Evolutionary conservation across 2,329 filamentous ascomycete species (phyloP).

Genomic region (Neobulgaria alba): DNA sequence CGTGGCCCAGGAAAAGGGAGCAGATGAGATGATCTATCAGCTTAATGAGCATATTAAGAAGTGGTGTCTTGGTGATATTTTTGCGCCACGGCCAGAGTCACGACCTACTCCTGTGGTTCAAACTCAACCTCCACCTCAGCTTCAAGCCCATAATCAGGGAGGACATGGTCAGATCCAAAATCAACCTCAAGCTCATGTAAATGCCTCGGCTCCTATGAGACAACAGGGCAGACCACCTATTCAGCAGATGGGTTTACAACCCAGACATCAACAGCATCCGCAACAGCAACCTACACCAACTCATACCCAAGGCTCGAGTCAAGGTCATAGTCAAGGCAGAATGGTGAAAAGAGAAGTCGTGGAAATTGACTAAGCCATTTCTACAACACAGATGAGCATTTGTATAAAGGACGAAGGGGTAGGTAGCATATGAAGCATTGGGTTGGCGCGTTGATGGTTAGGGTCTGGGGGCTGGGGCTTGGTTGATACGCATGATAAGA

Average conservation of each 20-base stretch:
- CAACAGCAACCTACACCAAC: slow-evolving; percentile 17
- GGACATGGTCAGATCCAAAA: too few species aligned
- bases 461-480: too few species aligned
- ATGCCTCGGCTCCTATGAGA: too few species aligned
- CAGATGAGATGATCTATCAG: slow-evolving; percentile 29
- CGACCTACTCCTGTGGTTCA: slow-evolving; percentile 2
- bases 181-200: too few species aligned
- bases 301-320: slow-evolving; percentile 17
- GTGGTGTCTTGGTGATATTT: too few species aligned
- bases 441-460: slow-evolving; percentile 2
- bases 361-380: slow-evolving; percentile 22
- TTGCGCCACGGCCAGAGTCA: too few species aligned
- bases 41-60: slow-evolving; percentile 22
- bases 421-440: slow-evolving; percentile 3
- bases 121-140: background rate
- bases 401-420: background rate
- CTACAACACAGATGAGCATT: too few species aligned
- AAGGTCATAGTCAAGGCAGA: slow-evolving; percentile 9
- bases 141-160: too few species aligned
- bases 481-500: background rate
- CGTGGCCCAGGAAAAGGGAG: slow-evolving; percentile 34
- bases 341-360: slow-evolving; percentile 14
- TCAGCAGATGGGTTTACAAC: too few species aligned
- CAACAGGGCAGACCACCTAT: slow-evolving; percentile 1
- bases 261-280: slow-evolving; percentile 7